Conservation (phyloP, 78 protist species). For the Pigoraptor vietnamica region DNA sequence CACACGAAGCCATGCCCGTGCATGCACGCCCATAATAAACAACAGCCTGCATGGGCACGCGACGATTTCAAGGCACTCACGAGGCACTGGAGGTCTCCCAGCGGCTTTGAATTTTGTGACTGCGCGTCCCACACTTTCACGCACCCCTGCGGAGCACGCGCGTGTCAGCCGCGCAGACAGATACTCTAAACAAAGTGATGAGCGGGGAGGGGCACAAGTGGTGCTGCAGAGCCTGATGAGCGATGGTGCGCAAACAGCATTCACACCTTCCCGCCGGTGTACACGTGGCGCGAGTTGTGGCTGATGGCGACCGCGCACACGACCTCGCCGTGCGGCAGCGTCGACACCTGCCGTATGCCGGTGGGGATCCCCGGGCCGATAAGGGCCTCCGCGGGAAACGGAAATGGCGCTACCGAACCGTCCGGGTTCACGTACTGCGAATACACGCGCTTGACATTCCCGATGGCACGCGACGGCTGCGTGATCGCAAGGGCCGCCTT, state of each 20-base stretch:
- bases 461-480: background rate
- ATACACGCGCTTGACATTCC: background rate
- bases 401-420: background rate
- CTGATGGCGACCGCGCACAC: conserved; percentile 18
- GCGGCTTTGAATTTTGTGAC: background rate
- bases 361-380: conserved; percentile 3
- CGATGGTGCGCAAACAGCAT: background rate
- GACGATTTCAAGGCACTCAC: background rate
- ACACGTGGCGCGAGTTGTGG: background rate
- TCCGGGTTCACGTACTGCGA: background rate
- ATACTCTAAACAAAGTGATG: background rate
- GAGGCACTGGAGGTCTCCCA: conserved; percentile 10
- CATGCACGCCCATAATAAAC: background rate
- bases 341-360: background rate
- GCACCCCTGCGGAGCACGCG: background rate
- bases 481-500: background rate
- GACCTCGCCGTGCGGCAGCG: conserved; percentile 7
- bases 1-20: too few relatives aligned
- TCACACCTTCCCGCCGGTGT: conserved; percentile 16
- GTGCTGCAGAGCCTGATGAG: too few relatives aligned
- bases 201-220: background rate
- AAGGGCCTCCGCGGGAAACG: background rate
- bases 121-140: conserved; percentile 11
- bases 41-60: background rate
- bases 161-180: background rate